Base-by-base conservation (phyloP, 2,329 filamentous ascomycete genomes). In the Aspergillus ochraceoroseus region DNA sequence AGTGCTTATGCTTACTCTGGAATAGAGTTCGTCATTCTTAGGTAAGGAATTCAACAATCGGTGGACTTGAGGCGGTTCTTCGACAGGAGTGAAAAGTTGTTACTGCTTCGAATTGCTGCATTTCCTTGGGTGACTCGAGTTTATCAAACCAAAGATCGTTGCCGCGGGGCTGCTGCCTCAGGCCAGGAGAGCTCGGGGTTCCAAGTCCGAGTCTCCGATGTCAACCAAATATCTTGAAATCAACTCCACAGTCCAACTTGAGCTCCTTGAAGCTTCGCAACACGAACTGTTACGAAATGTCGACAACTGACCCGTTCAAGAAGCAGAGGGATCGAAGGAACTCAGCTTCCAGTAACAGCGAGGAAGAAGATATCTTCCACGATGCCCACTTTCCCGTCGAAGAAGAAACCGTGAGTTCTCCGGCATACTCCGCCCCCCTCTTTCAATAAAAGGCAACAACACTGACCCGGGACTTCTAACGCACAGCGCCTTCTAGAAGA, bases 401-500 rank as follows among this genome's bases (percentile, higher is more conserved):
- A 22, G 71, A 73, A 60, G 71, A 73, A 64, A 59, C 64, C 44
- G 67, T 70, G 50, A 56, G 66, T 53, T 30, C 3, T 26, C 25
- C 8, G 7, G 27, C 29, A 27, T 31, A 32, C 37, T 43, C 38
- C 27, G 8, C 7, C 15, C 13, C 12, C n/a, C n/a, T n/a, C n/a
- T n/a, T n/a, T n/a, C n/a, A n/a, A n/a, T n/a, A n/a, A n/a, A n/a
- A n/a, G n/a, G n/a, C n/a, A 42, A 13, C 6, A 6, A 34, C 43
- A 18, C 46, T 43, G 20, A 54, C 27, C 22, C 34, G 14, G 32
- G 43, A 35, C 34, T 14, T 31, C 19, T 32, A 14, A 32, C 11
- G 17, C n/a, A 43, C 46, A 86, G 82, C 67, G 71, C 25, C 77
- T 95, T 11, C 63, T 94, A 13, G 62, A 71, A 34, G 79, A 90